phyloP scores from a whole-genome alignment of 768 basidiomycete genomes.

The Phlebiopsis flavidoalba region DNA sequence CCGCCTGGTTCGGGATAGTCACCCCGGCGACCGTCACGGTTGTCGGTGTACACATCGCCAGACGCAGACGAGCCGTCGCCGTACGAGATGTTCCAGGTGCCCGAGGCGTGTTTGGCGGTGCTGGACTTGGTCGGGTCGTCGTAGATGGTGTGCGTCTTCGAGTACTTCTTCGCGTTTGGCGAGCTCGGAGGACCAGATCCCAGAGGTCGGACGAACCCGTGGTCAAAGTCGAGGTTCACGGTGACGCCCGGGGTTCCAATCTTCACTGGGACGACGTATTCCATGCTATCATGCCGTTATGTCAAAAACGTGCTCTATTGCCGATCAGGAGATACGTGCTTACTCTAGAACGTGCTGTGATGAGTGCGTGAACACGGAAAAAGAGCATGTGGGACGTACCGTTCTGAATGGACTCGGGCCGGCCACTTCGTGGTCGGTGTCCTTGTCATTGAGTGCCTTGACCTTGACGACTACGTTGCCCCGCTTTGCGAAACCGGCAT shows the following conservation, averaged over 20 bases:
- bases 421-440: slow-evolving; percentile 25
- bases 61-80: slow-evolving; percentile 36
- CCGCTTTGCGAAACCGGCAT: slow-evolving; percentile 23
- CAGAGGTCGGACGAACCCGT: slow-evolving; percentile 28
- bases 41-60: slow-evolving; percentile 34
- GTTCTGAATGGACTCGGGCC: slow-evolving; percentile 25
- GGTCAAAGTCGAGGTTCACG: slow-evolving; percentile 29
- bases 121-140: slow-evolving; percentile 22
- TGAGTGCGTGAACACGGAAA: neutral
- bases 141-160: slow-evolving; percentile 24
- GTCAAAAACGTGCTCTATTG: neutral
- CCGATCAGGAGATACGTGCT: neutral
- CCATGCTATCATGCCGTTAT: slow-evolving; percentile 22
- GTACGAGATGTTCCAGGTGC: slow-evolving; percentile 32
- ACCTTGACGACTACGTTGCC: slow-evolving; percentile 27
- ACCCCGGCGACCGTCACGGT: slow-evolving; percentile 32
- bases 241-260: slow-evolving; percentile 35
- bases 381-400: slow-evolving; percentile 14
- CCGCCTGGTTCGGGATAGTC: slow-evolving; percentile 29
- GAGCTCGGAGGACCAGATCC: slow-evolving; percentile 28
- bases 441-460: slow-evolving; percentile 17
- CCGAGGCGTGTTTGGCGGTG: slow-evolving; percentile 23
- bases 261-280: slow-evolving; percentile 35
- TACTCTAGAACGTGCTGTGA: neutral
- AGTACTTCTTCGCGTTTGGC: slow-evolving; percentile 16